Conservation (phyloP, 805 yeast species). For the Priceomyces medius region DNA sequence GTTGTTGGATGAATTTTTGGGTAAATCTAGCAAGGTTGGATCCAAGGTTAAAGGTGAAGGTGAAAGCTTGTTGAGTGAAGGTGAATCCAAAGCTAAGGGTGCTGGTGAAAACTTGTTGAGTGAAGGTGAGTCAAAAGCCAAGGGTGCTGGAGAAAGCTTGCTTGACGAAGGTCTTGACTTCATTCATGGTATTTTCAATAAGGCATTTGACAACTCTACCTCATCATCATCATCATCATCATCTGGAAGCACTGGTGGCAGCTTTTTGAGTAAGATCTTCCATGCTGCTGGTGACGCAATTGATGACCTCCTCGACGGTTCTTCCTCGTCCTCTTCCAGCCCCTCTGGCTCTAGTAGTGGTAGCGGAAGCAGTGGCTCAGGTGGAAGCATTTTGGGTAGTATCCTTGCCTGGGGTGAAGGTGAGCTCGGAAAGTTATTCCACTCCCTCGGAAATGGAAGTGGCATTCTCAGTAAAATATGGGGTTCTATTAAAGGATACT, state of each 20-base stretch:
- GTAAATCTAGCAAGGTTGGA: slow-evolving; percentile 4
- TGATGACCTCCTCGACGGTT: not conserved
- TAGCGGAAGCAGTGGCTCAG: not conserved
- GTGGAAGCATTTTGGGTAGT: slow-evolving; percentile 2
- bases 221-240: slow-evolving; percentile 1
- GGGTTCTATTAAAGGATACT: not conserved
- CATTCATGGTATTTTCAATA: not conserved
- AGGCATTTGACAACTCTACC: not conserved
- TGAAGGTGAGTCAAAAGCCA: not conserved
- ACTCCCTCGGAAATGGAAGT: not conserved
- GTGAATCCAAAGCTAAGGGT: not conserved
- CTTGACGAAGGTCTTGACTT: no score
- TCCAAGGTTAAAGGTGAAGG: not conserved
- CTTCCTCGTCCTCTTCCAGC: not conserved
- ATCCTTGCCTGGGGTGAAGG: not conserved
- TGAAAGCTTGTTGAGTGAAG: slow-evolving; percentile 1
- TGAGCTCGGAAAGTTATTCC: not conserved
- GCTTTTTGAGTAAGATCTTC: slow-evolving; percentile 2
- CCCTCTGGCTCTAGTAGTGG: no score
- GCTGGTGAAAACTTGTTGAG: not conserved
- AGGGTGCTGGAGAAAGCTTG: no score
- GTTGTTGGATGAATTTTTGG: slow-evolving; percentile 12
- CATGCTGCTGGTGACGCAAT: slow-evolving; percentile 6
- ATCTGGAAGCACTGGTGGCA: not conserved
- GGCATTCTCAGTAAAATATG: not conserved